These are phyloP conservation scores for Thielaviopsis musarum DNA, from an alignment of 2,329 filamentous ascomycete genomes.

Conservation along the genomic window DNA sequence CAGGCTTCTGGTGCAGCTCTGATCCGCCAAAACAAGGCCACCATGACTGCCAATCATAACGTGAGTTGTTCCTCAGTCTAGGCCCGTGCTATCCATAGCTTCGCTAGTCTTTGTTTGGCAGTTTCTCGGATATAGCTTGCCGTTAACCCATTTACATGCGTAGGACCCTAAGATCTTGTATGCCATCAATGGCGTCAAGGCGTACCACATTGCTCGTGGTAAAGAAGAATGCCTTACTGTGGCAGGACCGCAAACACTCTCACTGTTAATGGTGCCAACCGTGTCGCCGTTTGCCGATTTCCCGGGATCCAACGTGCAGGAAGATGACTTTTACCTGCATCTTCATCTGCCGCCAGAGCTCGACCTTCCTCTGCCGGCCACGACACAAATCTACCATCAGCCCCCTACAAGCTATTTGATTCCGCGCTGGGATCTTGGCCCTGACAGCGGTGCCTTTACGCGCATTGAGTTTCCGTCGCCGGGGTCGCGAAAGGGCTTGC, in stretches of 20 bases:
- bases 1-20: neutral
- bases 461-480: conserved; percentile 74
- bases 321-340: conserved; percentile 94
- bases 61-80: neutral
- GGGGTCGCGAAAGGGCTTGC: conserved; percentile 54
- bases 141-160: neutral
- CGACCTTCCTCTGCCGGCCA: conserved; percentile 82
- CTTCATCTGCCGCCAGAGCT: conserved; percentile 88
- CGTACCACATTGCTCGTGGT: conserved; percentile 82
- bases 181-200: conserved; percentile 68
- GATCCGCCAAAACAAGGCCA: neutral
- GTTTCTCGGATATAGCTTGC: neutral
- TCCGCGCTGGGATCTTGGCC: conserved; percentile 83
- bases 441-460: conserved; percentile 78
- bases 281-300: conserved; percentile 50
- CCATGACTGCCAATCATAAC: conserved; percentile 11
- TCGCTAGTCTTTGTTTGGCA: too few species aligned
- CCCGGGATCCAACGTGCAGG: conserved; percentile 38
- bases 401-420: conserved; percentile 86
- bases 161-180: conserved; percentile 51
- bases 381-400: conserved; percentile 94
- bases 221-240: conserved; percentile 68
- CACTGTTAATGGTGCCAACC: conserved; percentile 89
- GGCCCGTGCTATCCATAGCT: too few species aligned
- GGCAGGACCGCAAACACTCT: conserved; percentile 77